Evolutionary conservation across 352 stramenopile species (phyloP).

Genomic region (Pythium coloratum): DNA sequence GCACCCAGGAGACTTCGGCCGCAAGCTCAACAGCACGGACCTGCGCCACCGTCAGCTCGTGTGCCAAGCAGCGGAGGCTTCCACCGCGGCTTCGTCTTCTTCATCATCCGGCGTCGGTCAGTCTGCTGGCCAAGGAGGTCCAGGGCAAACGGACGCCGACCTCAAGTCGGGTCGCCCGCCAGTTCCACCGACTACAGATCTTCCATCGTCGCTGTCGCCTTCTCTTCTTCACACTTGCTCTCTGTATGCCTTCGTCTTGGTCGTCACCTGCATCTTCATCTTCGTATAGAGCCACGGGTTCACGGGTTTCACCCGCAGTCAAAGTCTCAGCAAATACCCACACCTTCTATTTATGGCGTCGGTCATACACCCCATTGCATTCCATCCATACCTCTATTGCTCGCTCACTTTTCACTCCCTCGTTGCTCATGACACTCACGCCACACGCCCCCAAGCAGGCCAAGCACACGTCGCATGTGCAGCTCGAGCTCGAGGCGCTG

Average conservation of each 20-base stretch:
- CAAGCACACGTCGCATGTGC: slow-evolving; percentile 35
- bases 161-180: not conserved
- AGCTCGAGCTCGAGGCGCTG: slow-evolving; percentile 52
- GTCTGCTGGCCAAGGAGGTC: not conserved
- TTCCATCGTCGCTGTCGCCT: not conserved
- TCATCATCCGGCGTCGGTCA: not conserved
- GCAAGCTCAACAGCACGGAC: slow-evolving; percentile 15
- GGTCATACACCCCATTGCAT: not conserved
- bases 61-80: not conserved
- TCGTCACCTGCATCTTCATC: not conserved
- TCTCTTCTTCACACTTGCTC: not conserved
- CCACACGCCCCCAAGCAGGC: slow-evolving; percentile 4
- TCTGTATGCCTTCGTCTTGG: not conserved
- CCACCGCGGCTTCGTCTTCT: not conserved
- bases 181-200: not conserved
- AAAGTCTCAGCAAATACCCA: not conserved
- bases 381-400: not conserved
- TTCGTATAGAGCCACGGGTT: not conserved
- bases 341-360: not conserved
- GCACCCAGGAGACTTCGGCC: slow-evolving; percentile 21
- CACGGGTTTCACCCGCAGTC: not conserved
- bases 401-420: not conserved
- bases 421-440: slow-evolving; percentile 8
- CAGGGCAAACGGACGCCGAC: not conserved
- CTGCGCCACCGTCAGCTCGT: not conserved